Percentiles rank a stretch among this genome's conserved stretches.
Evolutionary conservation across 2,329 filamentous ascomycete species (phyloP).

Genomic region (Phaeoacremonium minimum): DNA sequence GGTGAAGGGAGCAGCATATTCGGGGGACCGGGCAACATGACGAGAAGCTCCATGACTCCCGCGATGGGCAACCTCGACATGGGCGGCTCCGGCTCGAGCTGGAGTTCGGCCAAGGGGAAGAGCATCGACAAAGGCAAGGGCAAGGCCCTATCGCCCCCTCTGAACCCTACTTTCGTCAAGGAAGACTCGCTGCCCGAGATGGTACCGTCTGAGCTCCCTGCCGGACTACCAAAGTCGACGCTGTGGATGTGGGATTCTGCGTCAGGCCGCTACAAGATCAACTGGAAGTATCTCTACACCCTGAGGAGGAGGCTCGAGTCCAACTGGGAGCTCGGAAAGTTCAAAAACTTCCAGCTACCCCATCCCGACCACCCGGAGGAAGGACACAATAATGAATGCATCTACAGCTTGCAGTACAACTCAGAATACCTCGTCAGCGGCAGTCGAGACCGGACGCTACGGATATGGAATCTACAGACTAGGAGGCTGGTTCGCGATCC

Average conservation of each 20-base stretch:
- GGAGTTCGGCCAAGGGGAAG: constrained; percentile 19
- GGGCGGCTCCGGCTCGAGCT: constrained; percentile 25
- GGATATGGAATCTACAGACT: constrained; percentile 86
- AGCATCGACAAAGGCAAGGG: constrained; percentile 27
- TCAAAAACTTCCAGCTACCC: constrained; percentile 83
- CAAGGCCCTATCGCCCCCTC: constrained; percentile 11
- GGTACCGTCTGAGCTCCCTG: constrained; percentile 17
- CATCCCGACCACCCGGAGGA: constrained; percentile 77
- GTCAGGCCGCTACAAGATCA: constrained; percentile 59
- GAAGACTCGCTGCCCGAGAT: constrained; percentile 24
- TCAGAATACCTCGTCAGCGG: constrained; percentile 86
- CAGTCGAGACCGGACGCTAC: constrained; percentile 81
- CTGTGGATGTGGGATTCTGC: constrained; percentile 47
- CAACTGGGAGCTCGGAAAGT: constrained; percentile 86
- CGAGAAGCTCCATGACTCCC: constrained; percentile 13
- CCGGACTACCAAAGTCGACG: constrained; percentile 34
- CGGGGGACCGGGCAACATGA: constrained; percentile 18
- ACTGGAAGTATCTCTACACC: constrained; percentile 92
- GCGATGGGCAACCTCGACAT: constrained; percentile 25
- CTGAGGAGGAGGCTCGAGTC: constrained; percentile 80
- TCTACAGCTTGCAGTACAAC: constrained; percentile 91
- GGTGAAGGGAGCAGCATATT: constrained; percentile 21
- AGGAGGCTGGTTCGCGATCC: constrained; percentile 72
- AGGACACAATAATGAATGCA: constrained; percentile 77
- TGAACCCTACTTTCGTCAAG: constrained; percentile 9